These are phyloP conservation scores for Fraxinus greggii DNA, from an alignment of 305 asterid genomes.

Conservation along the genomic window DNA sequence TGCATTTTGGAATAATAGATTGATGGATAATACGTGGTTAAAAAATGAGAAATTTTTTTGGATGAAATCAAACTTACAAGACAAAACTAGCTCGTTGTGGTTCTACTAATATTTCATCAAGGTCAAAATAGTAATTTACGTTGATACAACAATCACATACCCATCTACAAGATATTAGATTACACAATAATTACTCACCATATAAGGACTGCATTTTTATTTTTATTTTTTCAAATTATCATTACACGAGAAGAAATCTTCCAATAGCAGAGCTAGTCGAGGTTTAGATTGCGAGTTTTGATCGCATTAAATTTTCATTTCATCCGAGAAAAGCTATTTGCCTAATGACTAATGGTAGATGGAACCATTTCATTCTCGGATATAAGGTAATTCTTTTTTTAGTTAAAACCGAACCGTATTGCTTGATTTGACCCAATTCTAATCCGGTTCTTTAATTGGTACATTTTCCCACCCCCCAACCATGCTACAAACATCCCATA, in stretches of 20 bases:
- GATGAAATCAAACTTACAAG: background rate
- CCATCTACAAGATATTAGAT: background rate
- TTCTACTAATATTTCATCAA: background rate
- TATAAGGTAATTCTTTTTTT: background rate
- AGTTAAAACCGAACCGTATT: background rate
- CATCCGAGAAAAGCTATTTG: background rate
- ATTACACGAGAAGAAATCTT: background rate
- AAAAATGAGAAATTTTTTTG: too few species aligned
- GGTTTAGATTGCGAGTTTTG: background rate
- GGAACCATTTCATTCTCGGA: background rate
- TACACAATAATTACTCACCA: background rate
- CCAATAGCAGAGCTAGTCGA: background rate
- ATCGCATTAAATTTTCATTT: background rate
- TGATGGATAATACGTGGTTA: too few species aligned
- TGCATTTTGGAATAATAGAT: too few species aligned
- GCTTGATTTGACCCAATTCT: background rate
- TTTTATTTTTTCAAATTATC: background rate
- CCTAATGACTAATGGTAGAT: background rate
- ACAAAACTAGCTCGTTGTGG: background rate
- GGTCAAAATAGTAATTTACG: background rate
- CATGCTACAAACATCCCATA: background rate
- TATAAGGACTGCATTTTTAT: background rate
- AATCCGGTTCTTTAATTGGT: background rate
- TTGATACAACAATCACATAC: background rate
- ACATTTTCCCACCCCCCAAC: background rate